Base-by-base conservation (phyloP, 1,284 basidiomycete genomes). In the Ceratobasidium papillatum region DNA sequence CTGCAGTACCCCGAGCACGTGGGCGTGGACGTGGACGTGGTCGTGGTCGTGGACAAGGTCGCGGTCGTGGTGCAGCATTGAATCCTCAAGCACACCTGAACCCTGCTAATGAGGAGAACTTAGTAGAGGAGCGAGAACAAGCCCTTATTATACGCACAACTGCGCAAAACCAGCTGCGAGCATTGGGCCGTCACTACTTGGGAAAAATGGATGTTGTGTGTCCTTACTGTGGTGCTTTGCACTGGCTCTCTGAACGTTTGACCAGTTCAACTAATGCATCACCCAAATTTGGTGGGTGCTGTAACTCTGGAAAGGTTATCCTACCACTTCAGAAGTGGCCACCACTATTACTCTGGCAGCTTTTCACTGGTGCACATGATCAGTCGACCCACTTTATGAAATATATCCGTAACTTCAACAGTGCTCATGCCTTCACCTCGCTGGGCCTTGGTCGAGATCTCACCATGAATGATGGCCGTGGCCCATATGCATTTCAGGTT, bases 401-500 rank as follows among this genome's bases (percentile, higher is more conserved):
- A 22, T 56, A 74, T 34, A 74, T 74, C 36, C 22, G 56, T 19
- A 61, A 58, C 1, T 74, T 45, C 62, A 74, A 74, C 30, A 19
- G 25, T 34, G 73, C 73, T 11, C 38, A 56, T n/a, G 62, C 73
- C 1, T 74, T 74, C 30, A 49, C 38, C 3, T 74, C 73, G 0
- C 36, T 74, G 34, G 73, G 73, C 1, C 1, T n/a, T 27, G 30
- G 25, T 7, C 11, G 43, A 30, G 41, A 2, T 43, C 2, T 8
- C 17, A 11, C n/a, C 5, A 36, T 45, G 36, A 36, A 8, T 0
- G 19, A 19, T 22, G 80, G 82, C 0, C 2, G 76, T 72, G 83
- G 82, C 0, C 80, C 81, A 0, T 78, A 78, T 3, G 77, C 81
- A 0, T 86, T 85, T 75, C 61, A 74, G 0, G 81, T 86, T 32